These are phyloP conservation scores for Aspergillus uvarum DNA, from an alignment of 2,329 filamentous ascomycete species.

Conservation along the genomic window DNA sequence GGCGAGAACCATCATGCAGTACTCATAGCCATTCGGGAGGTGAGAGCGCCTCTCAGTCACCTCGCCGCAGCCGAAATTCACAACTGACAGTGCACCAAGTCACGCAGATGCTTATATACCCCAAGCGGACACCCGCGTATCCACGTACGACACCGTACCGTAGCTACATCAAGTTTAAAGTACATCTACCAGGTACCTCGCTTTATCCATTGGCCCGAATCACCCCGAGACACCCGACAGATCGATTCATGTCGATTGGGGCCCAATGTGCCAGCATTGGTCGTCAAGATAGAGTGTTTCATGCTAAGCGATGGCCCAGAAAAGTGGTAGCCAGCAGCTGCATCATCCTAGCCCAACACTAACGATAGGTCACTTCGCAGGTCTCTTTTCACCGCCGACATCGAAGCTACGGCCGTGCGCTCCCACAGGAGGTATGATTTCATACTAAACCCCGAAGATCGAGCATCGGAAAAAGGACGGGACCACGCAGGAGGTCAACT, in stretches of 20 bases:
- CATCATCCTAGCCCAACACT: background rate
- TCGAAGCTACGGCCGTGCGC: background rate
- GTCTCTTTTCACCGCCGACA: background rate
- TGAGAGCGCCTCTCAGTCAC: too few relatives aligned
- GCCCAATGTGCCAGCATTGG: background rate
- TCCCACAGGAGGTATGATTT: background rate
- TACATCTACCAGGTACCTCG: background rate
- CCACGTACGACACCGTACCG: background rate
- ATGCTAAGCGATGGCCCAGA: background rate
- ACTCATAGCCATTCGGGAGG: too few relatives aligned
- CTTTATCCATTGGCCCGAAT: background rate
- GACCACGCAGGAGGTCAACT: background rate
- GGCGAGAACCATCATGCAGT: too few relatives aligned
- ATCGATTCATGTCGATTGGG: background rate
- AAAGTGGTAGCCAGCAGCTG: background rate
- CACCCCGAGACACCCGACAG: background rate
- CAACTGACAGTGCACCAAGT: background rate
- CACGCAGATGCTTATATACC: background rate
- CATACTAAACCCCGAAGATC: background rate
- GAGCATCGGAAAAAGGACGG: background rate
- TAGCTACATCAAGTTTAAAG: background rate
- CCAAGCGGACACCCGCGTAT: background rate
- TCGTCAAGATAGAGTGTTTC: background rate
- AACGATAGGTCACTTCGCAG: background rate
- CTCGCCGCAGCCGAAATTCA: too few relatives aligned